Evolutionary conservation across 768 basidiomycete genomes (phyloP).

Genomic region (Cyclocybe cylindracea): DNA sequence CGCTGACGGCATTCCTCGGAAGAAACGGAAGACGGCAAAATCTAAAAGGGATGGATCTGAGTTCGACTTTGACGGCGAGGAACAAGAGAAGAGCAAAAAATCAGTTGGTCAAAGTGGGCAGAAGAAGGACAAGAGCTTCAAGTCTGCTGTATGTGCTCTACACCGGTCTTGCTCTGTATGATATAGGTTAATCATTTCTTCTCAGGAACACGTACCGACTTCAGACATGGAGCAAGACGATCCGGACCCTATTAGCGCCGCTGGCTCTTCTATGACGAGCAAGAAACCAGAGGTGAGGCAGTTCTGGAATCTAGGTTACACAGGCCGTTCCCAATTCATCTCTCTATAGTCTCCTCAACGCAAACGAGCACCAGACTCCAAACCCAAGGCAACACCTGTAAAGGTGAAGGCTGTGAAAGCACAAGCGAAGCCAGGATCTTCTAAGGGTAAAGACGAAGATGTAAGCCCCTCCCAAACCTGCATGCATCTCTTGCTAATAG

Average conservation of each 20-base stretch:
- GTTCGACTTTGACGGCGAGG: neutral
- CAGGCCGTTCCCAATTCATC: neutral
- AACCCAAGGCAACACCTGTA: conserved; percentile 4
- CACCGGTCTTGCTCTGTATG: neutral
- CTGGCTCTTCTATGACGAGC: conserved; percentile 8
- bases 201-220: conserved; percentile 29
- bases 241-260: conserved; percentile 6
- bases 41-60: conserved; percentile 10
- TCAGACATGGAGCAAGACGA: conserved; percentile 41
- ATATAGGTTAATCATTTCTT: neutral
- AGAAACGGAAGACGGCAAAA: conserved; percentile 9
- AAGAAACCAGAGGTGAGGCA: neutral
- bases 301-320: neutral
- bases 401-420: neutral
- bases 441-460: conserved; percentile 3
- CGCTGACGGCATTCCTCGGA: conserved; percentile 1
- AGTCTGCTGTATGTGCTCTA: conserved; percentile 34
- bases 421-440: neutral
- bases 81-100: conserved; percentile 4
- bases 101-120: conserved; percentile 4
- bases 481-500: no score
- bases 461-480: neutral
- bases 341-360: no score
- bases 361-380: no score
- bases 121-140: conserved; percentile 28